Base-by-base conservation (phyloP, 2,329 filamentous ascomycete species). In the Colletotrichum camelliae region DNA sequence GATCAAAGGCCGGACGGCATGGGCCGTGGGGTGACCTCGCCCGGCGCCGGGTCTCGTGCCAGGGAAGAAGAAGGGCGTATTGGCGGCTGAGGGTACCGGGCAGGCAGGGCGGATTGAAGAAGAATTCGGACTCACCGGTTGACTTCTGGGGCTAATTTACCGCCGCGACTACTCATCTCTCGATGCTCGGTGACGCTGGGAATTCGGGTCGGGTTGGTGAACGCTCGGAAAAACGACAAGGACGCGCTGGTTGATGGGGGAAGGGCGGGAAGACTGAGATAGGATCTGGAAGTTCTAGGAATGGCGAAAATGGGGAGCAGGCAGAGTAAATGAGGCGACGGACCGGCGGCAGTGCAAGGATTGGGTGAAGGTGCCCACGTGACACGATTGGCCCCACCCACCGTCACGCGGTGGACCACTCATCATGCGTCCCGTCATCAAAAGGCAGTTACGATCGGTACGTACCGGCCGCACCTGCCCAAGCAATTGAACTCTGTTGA, bases 121-220 rank as follows among this genome's bases (percentile, higher is more conserved):
- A 69, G 57, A 57, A 62, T 55, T 69, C 64, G 62, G 73, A 89
- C 94, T 84, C 89, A 97, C 96, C 96, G 94, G 91, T 98, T 98
- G 90, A 98, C 96, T 94, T 99, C 97, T 88, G 97, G 96, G 89
- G 96, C 96, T 91, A 98, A 94, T 93, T 98, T 98, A 89, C 93
- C 94, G 90, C 93, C 93, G 89, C 95, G 94, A 95, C 93, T 97
- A 95, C 94, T 97, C 95, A 98, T 98, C 93, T 93, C 94, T 96
- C 92, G 90, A 88, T 87, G 86, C 83, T 78, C 70, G 71, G 62
- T 74, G 71, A 66, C 71, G 67, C 71, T 76, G 74, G 55, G 68
- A 77, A 39, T 62, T 73, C 73, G 73, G 31, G 67, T 70, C 69
- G 55, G 69, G 68, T 69, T 74, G 77, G 71, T 75, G 68, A 72